Conservation (phyloP, 164 flowering plant genomes). For the Umbilicus rupestris region DNA sequence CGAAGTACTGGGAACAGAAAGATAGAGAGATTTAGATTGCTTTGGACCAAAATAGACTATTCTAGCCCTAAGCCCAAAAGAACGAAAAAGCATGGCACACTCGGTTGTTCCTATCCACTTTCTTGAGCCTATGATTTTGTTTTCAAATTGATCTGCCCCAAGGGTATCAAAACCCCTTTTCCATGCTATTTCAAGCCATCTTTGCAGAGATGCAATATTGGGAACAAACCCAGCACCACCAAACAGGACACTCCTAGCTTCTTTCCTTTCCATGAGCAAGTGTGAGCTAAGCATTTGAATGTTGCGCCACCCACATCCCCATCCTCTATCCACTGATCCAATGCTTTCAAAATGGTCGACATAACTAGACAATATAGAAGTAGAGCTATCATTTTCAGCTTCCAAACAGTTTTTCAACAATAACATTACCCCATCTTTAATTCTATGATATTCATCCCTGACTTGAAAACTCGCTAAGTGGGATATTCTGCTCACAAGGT, state of each 20-base stretch:
- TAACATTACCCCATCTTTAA: conserved; percentile 53
- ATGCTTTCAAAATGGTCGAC: conserved; percentile 56
- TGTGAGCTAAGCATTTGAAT: conserved; percentile 85
- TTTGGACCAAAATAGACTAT: conserved; percentile 68
- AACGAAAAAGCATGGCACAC: conserved; percentile 80
- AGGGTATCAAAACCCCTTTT: conserved; percentile 54
- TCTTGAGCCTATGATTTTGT: conserved; percentile 48
- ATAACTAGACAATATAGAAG: conserved; percentile 28
- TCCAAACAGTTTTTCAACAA: conserved; percentile 59
- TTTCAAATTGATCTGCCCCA: conserved; percentile 50
- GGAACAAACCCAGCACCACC: conserved; percentile 80
- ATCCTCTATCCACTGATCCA: conserved; percentile 54
- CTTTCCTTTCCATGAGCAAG: conserved; percentile 47
- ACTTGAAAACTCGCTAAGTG: conserved; percentile 32
- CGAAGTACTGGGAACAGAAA: conserved; percentile 23
- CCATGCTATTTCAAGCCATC: conserved; percentile 97
- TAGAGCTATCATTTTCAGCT: conserved; percentile 30
- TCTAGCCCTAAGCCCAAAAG: conserved; percentile 77
- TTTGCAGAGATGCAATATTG: conserved; percentile 66
- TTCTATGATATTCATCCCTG: conserved; percentile 27
- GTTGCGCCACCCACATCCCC: conserved; percentile 99
- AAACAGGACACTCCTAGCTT: conserved; percentile 50
- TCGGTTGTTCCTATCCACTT: conserved; percentile 89
- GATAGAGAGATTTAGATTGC: conserved; percentile 20
- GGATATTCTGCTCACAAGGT: conserved; percentile 23